Evolutionary conservation across 352 stramenopile genomes (phyloP), one percentile per base, ranked within the genome.

Genomic region (Phytophthora crassamura): DNA sequence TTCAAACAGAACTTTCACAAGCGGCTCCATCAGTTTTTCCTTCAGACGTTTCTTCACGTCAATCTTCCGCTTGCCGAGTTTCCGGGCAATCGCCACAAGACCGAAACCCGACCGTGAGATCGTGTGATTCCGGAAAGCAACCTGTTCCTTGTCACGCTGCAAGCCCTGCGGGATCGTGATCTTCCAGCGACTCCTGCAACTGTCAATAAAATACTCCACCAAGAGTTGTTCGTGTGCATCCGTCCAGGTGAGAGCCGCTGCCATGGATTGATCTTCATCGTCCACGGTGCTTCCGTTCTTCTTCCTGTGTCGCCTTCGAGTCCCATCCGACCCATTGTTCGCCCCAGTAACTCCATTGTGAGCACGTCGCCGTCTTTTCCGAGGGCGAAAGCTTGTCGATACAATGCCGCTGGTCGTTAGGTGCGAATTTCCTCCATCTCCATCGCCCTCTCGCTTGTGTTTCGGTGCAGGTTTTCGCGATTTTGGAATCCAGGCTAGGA

Each of bases 1-100:
- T 58, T 92, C 84, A 15, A 91, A 74, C 25, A 74, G 25, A 9
- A 88, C 50, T 35, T 90, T 90, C 2, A 80, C 74, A 1, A 70
- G 50, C 16, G 86, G 86, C 60, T 92, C 82, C 35, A 79, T 59
- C 15, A 91, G 49, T 52, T 86, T 86, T 57, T 91, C 82, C 53
- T 89, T 90, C 2, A 94, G 54, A 1, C 86, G 69, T 52, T 92
- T 91, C 69, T 91, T 91, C 25, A 94, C 86, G 40, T 94, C 86
- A 43, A 91, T 92, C 18, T 80, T 80, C 1, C 84, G 72, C 22
- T 92, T 92, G 16, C 69, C 74, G 4, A 94, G 55, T 59, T 80
- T 89, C 16, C 82, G 68, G 18, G 86, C 70, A 25, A 94, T 88
- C 5, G 77, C 74, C 8, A 90, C 81, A 8, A 91, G 51, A 25